Conservation (phyloP, 2,329 filamentous ascomycete species). For the Ascochyta clinopodiicola region DNA sequence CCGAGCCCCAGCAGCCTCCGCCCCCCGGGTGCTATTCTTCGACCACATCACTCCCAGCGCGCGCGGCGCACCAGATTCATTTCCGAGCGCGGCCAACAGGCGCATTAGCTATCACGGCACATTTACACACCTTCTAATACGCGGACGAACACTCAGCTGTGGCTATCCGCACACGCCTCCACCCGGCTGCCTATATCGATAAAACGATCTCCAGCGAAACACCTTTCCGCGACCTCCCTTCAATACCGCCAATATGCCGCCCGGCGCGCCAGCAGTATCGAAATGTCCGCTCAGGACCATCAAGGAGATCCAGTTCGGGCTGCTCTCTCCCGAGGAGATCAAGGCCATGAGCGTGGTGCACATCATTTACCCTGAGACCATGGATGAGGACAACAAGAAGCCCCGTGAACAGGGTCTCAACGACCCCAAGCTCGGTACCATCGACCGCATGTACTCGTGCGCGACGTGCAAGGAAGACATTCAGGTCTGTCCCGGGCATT, state of each 20-base stretch:
- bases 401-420: conserved; percentile 92
- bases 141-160: conserved; percentile 37
- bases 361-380: conserved; percentile 98
- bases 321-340: conserved; percentile 97
- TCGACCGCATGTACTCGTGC: conserved; percentile 94
- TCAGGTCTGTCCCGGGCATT: conserved; percentile 95
- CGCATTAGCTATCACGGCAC: conserved; percentile 30
- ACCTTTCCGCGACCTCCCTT: conserved; percentile 10
- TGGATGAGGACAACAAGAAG: conserved; percentile 93
- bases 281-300: conserved; percentile 86
- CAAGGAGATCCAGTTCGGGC: conserved; percentile 98
- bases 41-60: conserved; percentile 41
- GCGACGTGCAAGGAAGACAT: conserved; percentile 96
- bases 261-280: conserved; percentile 79
- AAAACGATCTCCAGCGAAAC: conserved; percentile 19
- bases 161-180: conserved; percentile 35
- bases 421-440: conserved; percentile 93
- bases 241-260: conserved; percentile 68
- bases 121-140: conserved; percentile 20
- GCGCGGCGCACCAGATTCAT: conserved; percentile 39
- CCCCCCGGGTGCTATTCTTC: conserved; percentile 32
- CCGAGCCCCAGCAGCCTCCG: conserved; percentile 40
- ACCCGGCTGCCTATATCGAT: conserved; percentile 25
- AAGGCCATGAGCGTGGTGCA: conserved; percentile 98
- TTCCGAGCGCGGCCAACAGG: conserved; percentile 15